Percentiles rank a stretch among this genome's conserved stretches.
Evolutionary conservation across 371 early-diverging fungal species (phyloP).

Genomic region (Actinomortierella ambigua): DNA sequence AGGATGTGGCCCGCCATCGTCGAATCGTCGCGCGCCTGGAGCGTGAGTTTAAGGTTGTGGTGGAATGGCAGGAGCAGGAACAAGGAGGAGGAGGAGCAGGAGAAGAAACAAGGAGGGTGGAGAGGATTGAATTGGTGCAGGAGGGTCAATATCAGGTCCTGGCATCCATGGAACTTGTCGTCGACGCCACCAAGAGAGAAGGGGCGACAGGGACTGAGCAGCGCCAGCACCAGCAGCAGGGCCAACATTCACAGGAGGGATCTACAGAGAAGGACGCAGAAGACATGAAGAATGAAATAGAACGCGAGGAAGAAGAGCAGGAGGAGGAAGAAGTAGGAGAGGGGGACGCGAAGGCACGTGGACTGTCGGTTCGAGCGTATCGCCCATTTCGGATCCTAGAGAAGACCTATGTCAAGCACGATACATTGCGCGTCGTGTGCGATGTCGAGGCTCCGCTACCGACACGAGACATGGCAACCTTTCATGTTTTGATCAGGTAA

Average conservation of each 20-base stretch:
- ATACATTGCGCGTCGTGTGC: conserved; percentile 22
- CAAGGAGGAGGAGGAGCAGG: no score
- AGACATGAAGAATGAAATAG: conserved; percentile 2
- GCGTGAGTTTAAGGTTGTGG: conserved; percentile 3
- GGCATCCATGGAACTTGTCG: no score
- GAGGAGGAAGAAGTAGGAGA: no score
- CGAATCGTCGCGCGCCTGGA: conserved; percentile 8
- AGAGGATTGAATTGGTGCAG: no score
- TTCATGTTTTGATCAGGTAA: background rate
- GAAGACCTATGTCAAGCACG: conserved; percentile 17
- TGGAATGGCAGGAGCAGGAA: no score
- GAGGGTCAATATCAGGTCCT: no score
- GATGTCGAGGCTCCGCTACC: conserved; percentile 12
- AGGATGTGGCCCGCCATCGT: conserved; percentile 20
- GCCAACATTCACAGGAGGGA: no score
- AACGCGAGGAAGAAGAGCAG: background rate
- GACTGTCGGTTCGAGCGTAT: conserved; percentile 24
- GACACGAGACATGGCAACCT: background rate
- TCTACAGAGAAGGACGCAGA: no score
- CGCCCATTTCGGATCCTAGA: conserved; percentile 24
- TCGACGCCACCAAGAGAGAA: no score
- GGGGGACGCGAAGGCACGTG: background rate
- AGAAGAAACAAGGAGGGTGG: no score
- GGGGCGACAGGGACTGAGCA: no score
- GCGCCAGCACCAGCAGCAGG: no score